phyloP scores from a whole-genome alignment of 2,329 filamentous ascomycete genomes.

The Alternaria incomplexa region DNA sequence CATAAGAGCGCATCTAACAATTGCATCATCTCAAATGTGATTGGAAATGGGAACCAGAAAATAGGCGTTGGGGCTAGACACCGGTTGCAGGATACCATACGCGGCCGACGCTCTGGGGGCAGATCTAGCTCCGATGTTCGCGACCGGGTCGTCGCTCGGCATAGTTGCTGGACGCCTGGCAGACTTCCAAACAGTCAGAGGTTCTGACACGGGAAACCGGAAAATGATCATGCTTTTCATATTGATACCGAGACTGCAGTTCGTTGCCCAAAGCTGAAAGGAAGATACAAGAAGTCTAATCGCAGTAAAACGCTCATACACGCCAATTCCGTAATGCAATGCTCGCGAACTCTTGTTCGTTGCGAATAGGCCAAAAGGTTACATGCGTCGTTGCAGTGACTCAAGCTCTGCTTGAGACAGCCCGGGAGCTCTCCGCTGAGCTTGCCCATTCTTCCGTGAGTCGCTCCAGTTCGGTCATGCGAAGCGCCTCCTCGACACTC shows the following conservation, averaged over 20 bases:
- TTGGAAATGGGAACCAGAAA: background rate
- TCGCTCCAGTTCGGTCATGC: slow-evolving; percentile 76
- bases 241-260: background rate
- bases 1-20: background rate
- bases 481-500: slow-evolving; percentile 83
- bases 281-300: background rate
- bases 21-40: background rate
- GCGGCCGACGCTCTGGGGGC: background rate
- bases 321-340: background rate
- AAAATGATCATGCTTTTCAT: background rate
- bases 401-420: slow-evolving; percentile 11
- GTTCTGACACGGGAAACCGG: background rate
- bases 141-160: background rate
- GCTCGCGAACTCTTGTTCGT: background rate
- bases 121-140: background rate
- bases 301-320: background rate
- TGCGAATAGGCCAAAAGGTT: background rate
- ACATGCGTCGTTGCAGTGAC: background rate
- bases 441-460: slow-evolving; percentile 47
- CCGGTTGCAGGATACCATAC: background rate
- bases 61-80: background rate
- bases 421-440: slow-evolving; percentile 32
- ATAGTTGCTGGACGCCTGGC: background rate
- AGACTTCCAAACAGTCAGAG: background rate
- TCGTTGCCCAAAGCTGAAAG: background rate